phyloP scores from a whole-genome alignment of 2,329 filamentous ascomycete genomes.

The Pseudocercospora macadamiae region DNA sequence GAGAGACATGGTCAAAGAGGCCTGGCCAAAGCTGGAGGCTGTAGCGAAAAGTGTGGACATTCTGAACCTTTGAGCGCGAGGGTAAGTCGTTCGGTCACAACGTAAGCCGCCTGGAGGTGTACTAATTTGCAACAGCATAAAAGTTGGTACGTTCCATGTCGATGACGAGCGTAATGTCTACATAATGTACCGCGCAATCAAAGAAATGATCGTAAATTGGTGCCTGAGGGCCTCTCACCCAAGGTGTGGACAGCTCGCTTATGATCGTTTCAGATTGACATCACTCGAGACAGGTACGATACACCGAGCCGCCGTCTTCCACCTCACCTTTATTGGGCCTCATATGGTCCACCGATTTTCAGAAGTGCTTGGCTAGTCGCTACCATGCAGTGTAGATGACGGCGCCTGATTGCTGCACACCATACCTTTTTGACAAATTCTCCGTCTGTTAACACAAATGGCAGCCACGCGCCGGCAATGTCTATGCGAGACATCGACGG shows the following conservation, averaged over 20 bases:
- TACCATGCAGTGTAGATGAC: background rate
- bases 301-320: background rate
- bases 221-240: too few relatives aligned
- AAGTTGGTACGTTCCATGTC: too few relatives aligned
- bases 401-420: background rate
- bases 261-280: conserved; percentile 12
- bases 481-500: conserved; percentile 15
- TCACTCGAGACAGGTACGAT: conserved; percentile 2
- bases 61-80: conserved; percentile 29
- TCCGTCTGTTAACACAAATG: background rate
- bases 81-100: background rate
- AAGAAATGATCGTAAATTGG: too few relatives aligned
- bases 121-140: too few relatives aligned
- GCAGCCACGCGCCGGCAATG: conserved; percentile 11
- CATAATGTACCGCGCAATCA: too few relatives aligned
- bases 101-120: too few relatives aligned
- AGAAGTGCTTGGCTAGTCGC: background rate
- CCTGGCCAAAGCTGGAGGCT: conserved; percentile 52
- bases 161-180: too few relatives aligned
- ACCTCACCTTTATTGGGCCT: background rate
- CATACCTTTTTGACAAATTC: background rate
- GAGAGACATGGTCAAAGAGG: conserved; percentile 46
- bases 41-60: conserved; percentile 40
- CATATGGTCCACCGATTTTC: background rate
- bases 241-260: too few relatives aligned